These are phyloP conservation scores for Mycena galopus DNA, from an alignment of 768 basidiomycete species.

Conservation along the genomic window DNA sequence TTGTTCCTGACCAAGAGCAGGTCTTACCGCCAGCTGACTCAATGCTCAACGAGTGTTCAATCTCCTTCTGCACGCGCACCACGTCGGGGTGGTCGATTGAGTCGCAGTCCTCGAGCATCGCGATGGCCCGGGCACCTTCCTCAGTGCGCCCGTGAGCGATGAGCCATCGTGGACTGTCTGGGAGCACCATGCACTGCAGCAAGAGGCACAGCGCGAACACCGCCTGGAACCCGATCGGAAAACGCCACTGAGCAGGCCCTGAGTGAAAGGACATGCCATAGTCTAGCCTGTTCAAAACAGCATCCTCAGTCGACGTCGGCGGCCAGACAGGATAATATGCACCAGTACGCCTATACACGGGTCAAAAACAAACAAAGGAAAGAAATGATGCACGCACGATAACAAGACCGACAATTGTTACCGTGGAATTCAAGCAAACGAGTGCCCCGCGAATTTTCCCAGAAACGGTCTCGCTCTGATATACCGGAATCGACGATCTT, in stretches of 20 bases:
- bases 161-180: constrained; percentile 57
- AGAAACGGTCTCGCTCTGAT: constrained; percentile 55
- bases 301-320: neutral
- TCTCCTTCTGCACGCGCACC: constrained; percentile 48
- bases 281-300: constrained; percentile 50
- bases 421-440: constrained; percentile 53
- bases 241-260: constrained; percentile 45
- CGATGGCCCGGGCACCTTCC: constrained; percentile 51
- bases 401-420: constrained; percentile 55
- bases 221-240: constrained; percentile 53
- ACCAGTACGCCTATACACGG: constrained; percentile 13
- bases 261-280: constrained; percentile 55
- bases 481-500: constrained; percentile 53
- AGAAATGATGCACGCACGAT: constrained; percentile 43
- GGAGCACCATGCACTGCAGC: constrained; percentile 50
- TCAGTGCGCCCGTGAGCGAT: constrained; percentile 52
- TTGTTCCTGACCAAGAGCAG: neutral
- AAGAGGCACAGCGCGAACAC: constrained; percentile 54
- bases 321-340: no score
- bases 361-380: neutral
- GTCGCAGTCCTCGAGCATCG: constrained; percentile 50
- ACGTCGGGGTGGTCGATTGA: constrained; percentile 50
- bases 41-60: constrained; percentile 50
- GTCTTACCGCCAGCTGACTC: constrained; percentile 54
- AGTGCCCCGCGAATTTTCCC: constrained; percentile 51